phyloP scores from a whole-genome alignment of 768 basidiomycete genomes.

The Leucogyrophana mollusca region DNA sequence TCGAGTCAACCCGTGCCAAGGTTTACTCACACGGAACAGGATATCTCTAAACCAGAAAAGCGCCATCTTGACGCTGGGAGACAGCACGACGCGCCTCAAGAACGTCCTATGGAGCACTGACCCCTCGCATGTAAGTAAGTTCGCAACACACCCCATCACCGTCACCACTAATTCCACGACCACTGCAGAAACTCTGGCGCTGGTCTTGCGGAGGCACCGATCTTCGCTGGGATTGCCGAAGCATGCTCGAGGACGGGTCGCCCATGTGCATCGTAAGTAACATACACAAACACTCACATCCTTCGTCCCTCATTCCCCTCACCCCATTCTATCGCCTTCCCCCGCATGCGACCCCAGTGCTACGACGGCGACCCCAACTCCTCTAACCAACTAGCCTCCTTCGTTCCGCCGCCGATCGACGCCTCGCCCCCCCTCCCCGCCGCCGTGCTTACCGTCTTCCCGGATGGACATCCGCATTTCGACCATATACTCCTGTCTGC shows the following conservation, averaged over 20 bases:
- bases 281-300: constrained; percentile 1
- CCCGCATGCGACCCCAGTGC: constrained; percentile 23
- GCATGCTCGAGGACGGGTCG: constrained; percentile 43
- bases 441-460: constrained; percentile 44
- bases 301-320: constrained; percentile 3
- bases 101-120: constrained; percentile 36
- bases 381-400: constrained; percentile 39
- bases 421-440: constrained; percentile 47
- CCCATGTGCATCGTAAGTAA: constrained; percentile 45
- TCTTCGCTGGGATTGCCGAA: constrained; percentile 47
- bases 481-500: constrained; percentile 47
- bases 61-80: constrained; percentile 40
- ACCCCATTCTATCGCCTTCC: not conserved
- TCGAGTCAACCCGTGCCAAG: not conserved
- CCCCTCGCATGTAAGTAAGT: constrained; percentile 27
- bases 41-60: constrained; percentile 41
- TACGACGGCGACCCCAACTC: constrained; percentile 21
- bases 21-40: constrained; percentile 16
- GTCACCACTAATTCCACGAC: not conserved
- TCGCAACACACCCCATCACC: not conserved
- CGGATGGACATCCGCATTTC: constrained; percentile 41
- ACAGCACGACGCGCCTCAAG: constrained; percentile 37
- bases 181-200: constrained; percentile 35
- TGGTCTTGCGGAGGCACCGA: constrained; percentile 37
- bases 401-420: constrained; percentile 46